Percentiles rank a stretch among this genome's conserved stretches.
Evolutionary conservation across 495 filamentous ascomycete species (phyloP).

Genomic region (Hypoxylon subgilvum): DNA sequence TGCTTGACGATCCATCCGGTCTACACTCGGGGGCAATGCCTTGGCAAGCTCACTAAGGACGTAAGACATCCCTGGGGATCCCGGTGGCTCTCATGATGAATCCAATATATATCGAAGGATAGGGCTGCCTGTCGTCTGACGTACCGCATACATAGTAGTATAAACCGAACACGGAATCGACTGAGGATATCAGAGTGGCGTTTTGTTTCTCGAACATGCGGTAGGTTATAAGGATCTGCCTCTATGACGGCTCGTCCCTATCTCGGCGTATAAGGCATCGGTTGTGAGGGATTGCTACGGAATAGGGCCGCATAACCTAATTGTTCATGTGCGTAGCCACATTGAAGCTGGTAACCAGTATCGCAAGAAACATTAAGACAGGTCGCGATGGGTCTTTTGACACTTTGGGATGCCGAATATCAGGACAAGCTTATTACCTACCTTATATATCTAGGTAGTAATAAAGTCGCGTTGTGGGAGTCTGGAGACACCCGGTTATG

Average conservation of each 20-base stretch:
- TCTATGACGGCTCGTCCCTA: constrained; percentile 29
- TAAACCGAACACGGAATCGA: constrained; percentile 6
- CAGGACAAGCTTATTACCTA: constrained; percentile 8
- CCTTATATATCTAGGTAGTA: too few species aligned
- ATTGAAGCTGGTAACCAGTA: neutral
- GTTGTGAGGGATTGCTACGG: constrained; percentile 8
- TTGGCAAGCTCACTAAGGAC: neutral
- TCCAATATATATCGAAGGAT: neutral
- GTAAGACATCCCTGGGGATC: neutral
- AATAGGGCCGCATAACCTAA: constrained; percentile 29
- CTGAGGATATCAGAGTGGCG: constrained; percentile 1
- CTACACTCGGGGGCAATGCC: neutral
- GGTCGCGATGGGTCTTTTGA: neutral
- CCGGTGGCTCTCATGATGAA: neutral
- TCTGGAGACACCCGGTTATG: constrained; percentile 14
- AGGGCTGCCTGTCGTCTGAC: too few species aligned
- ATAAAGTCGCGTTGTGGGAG: constrained; percentile 12
- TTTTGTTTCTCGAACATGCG: constrained; percentile 13
- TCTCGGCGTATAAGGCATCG: constrained; percentile 30
- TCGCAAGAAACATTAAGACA: constrained; percentile 5
- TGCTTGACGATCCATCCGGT: neutral
- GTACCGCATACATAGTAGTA: too few species aligned
- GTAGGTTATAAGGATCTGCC: constrained; percentile 19
- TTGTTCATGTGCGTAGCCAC: constrained; percentile 6
- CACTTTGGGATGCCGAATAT: neutral